These are phyloP conservation scores for Sporothrix phasma DNA, from an alignment of 2,329 filamentous ascomycete genomes.

Conservation along the genomic window DNA sequence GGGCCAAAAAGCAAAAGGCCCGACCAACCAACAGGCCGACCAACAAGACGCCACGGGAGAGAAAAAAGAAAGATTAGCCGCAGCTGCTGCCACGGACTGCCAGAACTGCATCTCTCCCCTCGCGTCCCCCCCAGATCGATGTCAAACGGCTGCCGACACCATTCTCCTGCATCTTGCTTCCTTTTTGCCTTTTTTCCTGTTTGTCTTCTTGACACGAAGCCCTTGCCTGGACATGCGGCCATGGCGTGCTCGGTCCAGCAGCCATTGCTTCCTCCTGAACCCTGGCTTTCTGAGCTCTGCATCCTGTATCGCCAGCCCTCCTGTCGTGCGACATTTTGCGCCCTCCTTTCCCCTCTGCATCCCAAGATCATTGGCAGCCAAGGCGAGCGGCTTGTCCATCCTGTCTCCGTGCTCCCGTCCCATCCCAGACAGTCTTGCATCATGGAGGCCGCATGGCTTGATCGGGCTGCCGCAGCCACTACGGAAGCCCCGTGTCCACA, in stretches of 20 bases:
- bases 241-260: not conserved
- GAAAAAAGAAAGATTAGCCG: not conserved
- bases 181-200: too few species aligned
- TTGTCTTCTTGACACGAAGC: not conserved
- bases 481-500: not conserved
- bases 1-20: not conserved
- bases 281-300: not conserved
- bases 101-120: not conserved
- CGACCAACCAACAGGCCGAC: not conserved
- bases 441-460: slow-evolving; percentile 1
- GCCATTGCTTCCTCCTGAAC: not conserved
- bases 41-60: not conserved
- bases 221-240: not conserved
- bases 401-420: not conserved
- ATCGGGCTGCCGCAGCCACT: not conserved
- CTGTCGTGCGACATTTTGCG: not conserved
- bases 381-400: not conserved
- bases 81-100: not conserved
- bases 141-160: not conserved
- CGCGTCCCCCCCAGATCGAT: not conserved
- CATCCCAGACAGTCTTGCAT: not conserved
- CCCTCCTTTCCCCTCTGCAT: not conserved
- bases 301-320: not conserved
- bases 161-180: not conserved
- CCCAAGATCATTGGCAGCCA: not conserved